Evolutionary conservation across 1,139 yeast genomes (phyloP).

Genomic region (Debaryomyces psychrophilus): DNA sequence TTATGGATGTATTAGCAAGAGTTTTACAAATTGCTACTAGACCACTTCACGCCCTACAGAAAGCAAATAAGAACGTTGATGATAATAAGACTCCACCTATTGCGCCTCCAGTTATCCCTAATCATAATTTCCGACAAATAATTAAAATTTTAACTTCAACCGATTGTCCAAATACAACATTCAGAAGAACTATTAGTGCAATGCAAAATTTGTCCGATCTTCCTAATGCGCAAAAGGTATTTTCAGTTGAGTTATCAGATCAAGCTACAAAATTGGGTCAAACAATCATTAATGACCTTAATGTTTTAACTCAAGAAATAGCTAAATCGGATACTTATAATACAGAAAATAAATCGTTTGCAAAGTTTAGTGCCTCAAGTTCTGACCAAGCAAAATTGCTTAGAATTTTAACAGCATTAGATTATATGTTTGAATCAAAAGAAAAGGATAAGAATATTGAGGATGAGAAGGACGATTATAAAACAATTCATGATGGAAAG

Average conservation of each 20-base stretch:
- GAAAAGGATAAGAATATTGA: slow-evolving; percentile 22
- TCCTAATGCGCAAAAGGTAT: slow-evolving; percentile 62
- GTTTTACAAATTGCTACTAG: slow-evolving; percentile 77
- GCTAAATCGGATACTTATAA: slow-evolving; percentile 43
- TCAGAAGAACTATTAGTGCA: slow-evolving; percentile 80
- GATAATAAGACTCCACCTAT: slow-evolving; percentile 36
- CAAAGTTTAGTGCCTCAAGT: slow-evolving; percentile 75
- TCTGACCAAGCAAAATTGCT: slow-evolving; percentile 88
- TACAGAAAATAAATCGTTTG: slow-evolving; percentile 55
- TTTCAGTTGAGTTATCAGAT: slow-evolving; percentile 69
- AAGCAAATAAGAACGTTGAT: slow-evolving; percentile 21
- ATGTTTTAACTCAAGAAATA: slow-evolving; percentile 52
- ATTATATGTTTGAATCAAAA: slow-evolving; percentile 67
- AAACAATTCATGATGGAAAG: not conserved
- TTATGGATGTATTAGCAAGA: slow-evolving; percentile 77
- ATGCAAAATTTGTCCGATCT: slow-evolving; percentile 77
- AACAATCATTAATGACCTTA: slow-evolving; percentile 59
- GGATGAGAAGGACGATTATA: slow-evolving; percentile 16
- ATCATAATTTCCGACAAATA: slow-evolving; percentile 60
- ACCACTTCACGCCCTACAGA: slow-evolving; percentile 60
- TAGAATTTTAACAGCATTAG: slow-evolving; percentile 85
- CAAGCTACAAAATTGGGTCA: slow-evolving; percentile 68
- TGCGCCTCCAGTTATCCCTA: slow-evolving; percentile 68
- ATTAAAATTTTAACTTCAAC: slow-evolving; percentile 77
- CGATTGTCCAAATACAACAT: slow-evolving; percentile 84